Base-by-base conservation (phyloP, 768 basidiomycete species). In the Boletus rubroflammeus region DNA sequence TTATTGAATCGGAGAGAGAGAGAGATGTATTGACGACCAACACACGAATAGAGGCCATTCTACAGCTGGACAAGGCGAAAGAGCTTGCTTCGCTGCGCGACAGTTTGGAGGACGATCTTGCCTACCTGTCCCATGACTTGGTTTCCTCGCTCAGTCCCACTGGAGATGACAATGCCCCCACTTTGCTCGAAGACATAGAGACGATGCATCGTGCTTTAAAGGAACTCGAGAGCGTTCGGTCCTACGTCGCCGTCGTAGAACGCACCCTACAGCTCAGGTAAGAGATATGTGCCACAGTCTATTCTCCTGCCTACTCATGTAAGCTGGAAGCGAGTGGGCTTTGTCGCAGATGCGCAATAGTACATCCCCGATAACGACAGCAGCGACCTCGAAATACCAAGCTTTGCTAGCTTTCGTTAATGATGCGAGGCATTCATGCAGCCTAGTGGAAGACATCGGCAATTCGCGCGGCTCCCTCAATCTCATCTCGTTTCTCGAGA, bases 151-250 rank as follows among this genome's bases (percentile, higher is more conserved):
- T 81, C 28, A 60, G 61, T 43, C 68, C 62, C 25, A 73, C 75
- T 11, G 78, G 76, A 14, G 76, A 74, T 41, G 76, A 78, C 10
- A 72, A 67, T n/a, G 61, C 71, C 40, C 75, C 85, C 4, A 91
- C 86, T 0, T 72, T 98, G 5, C 75, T 96, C 10, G 88, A 93
- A 68, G 87, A 90, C 42, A 76, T 98, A 55, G 90, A 96, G 65
- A 80, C 77, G 0, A 71, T 95, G 58, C 91, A 95, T 63, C 76
- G 84, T 43, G 83, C 81, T 63, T 63, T 96, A 62, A 85, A 83
- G 66, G 86, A 93, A 63, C 76, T 97, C 36, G 79, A 90, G 62
- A 81, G 81, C 55, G 83, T 93, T 21, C 83, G 83, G 62, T 77
- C 78, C 25, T 97, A 96, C 70, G 84, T 90, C 10, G 81, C 82